phyloP scores from a whole-genome alignment of 345 rosid genomes.

The Murraya koenigii region DNA sequence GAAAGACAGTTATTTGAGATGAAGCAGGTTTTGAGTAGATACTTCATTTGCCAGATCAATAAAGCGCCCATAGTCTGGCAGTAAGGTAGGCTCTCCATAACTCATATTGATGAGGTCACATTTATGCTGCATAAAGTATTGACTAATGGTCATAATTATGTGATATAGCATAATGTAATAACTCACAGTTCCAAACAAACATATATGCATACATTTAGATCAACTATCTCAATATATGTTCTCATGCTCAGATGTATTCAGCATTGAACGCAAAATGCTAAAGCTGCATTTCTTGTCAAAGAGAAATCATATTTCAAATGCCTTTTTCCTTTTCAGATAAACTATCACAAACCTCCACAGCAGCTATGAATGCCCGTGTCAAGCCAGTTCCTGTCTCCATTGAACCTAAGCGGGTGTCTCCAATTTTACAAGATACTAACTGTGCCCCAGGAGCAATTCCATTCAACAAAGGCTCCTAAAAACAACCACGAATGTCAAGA shows the following conservation, averaged over 20 bases:
- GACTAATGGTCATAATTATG: neutral
- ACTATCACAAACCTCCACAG: constrained; percentile 68
- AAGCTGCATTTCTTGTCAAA: neutral
- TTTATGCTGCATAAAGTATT: constrained; percentile 64
- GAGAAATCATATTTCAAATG: neutral
- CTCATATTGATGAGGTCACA: constrained; percentile 99
- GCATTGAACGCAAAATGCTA: neutral
- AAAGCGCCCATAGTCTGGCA: constrained; percentile 97
- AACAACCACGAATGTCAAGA: constrained; percentile 19
- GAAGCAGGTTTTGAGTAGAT: constrained; percentile 26
- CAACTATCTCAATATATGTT: neutral
- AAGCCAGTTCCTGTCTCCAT: constrained; percentile 99
- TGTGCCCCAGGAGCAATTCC: constrained; percentile 99
- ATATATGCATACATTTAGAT: neutral
- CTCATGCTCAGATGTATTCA: neutral
- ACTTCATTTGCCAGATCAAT: constrained; percentile 95
- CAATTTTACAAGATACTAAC: constrained; percentile 95
- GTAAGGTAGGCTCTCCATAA: constrained; percentile 77
- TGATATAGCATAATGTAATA: neutral
- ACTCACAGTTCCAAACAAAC: neutral
- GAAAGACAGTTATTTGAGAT: neutral
- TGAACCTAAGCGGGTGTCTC: constrained; percentile 89
- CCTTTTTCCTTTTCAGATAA: neutral
- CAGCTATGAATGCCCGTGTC: constrained; percentile 84
- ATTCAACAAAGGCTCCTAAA: constrained; percentile 84